A percentile compares a stretch with the other conserved stretches of the same genome.
Conservation (phyloP, 202 grass and related monocot species). For the Carex arenaria region DNA sequence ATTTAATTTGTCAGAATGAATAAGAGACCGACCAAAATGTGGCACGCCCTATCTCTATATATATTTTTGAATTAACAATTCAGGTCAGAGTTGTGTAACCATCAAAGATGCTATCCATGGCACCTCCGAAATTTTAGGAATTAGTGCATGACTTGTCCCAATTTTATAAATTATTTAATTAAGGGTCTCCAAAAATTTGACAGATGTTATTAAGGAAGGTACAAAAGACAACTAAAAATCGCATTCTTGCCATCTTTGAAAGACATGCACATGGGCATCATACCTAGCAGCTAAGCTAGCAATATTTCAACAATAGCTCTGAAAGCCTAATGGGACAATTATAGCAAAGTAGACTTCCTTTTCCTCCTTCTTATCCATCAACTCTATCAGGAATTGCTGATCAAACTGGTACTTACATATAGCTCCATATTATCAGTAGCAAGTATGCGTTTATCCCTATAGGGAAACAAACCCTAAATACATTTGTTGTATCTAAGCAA, state of each 20-base stretch:
- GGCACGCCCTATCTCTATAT: background rate
- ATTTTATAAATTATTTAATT: background rate
- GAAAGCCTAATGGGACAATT: background rate
- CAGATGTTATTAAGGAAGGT: background rate
- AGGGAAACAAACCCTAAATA: background rate
- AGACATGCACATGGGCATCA: conserved; percentile 17
- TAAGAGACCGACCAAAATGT: background rate
- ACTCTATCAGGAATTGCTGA: background rate
- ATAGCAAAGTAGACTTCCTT: background rate
- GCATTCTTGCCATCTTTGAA: background rate
- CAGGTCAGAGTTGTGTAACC: background rate
- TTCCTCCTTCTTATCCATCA: background rate
- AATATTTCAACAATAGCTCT: background rate
- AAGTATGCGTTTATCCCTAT: background rate
- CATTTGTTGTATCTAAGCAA: background rate
- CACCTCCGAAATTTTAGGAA: conserved; percentile 12
- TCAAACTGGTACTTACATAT: background rate
- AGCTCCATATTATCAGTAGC: background rate
- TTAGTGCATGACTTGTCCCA: background rate
- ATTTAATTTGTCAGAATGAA: background rate
- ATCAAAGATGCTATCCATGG: background rate
- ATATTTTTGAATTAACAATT: background rate
- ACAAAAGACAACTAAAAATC: background rate
- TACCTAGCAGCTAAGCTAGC: background rate
- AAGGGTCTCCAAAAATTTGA: background rate